These are phyloP conservation scores for Stephanodiscus triporus DNA, from an alignment of 108 stramenopile species.

Conservation along the genomic window DNA sequence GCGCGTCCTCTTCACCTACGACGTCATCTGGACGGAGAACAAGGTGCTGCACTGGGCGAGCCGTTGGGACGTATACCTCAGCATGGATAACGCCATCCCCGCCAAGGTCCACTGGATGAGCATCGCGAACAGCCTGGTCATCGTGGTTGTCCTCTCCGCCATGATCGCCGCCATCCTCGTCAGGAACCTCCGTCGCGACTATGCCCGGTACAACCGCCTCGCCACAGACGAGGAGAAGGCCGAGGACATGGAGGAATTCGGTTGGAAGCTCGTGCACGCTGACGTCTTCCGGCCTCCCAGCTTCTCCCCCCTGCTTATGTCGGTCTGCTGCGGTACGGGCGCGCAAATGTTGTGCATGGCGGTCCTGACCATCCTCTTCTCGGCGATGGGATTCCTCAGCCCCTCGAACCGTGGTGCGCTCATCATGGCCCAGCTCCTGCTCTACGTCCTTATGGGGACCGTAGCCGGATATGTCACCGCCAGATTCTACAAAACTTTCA, in stretches of 20 bases:
- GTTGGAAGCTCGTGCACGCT: conserved; percentile 98
- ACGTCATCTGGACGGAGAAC: conserved; percentile 90
- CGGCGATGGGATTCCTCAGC: conserved; percentile 93
- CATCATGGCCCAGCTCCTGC: conserved; percentile 94
- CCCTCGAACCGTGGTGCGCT: conserved; percentile 97
- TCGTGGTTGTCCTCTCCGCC: conserved; percentile 91
- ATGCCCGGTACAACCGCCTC: conserved; percentile 85
- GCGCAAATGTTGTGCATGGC: conserved; percentile 90
- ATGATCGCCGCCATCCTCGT: conserved; percentile 96
- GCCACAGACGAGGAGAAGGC: conserved; percentile 95
- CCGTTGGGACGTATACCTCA: conserved; percentile 98
- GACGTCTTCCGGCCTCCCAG: conserved; percentile 96
- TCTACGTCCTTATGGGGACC: conserved; percentile 95
- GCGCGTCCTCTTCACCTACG: conserved; percentile 94
- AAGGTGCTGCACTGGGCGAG: conserved; percentile 90
- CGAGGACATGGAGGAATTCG: conserved; percentile 95
- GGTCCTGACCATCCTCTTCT: conserved; percentile 90
- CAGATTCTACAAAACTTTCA: conserved; percentile 97
- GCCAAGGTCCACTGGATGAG: conserved; percentile 94
- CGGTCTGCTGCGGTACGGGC: conserved; percentile 92
- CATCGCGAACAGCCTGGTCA: conserved; percentile 92
- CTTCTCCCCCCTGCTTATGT: conserved; percentile 84
- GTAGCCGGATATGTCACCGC: conserved; percentile 94
- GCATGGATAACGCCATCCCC: conserved; percentile 93
- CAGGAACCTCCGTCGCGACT: conserved; percentile 88